Evolutionary conservation across 345 rosid species (phyloP).

Genomic region (Salix udensis): DNA sequence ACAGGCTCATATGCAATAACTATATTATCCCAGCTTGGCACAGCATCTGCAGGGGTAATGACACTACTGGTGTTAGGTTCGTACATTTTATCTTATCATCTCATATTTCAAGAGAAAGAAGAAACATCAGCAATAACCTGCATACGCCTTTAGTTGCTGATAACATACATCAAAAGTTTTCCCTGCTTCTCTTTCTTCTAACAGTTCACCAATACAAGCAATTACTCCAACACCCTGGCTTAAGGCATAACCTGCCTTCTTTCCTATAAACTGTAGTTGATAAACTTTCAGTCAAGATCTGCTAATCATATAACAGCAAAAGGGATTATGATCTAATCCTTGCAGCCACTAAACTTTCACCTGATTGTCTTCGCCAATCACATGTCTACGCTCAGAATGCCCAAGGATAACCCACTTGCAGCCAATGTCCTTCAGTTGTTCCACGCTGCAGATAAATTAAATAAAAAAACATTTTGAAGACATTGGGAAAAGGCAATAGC

Average conservation of each 20-base stretch:
- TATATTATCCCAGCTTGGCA: constrained; percentile 81
- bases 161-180: constrained; percentile 94
- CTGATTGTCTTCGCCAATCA: constrained; percentile 89
- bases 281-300: constrained; percentile 14
- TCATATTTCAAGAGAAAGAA: not conserved
- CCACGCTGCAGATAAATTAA: constrained; percentile 51
- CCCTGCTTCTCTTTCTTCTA: constrained; percentile 93
- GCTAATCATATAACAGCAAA: not conserved
- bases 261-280: constrained; percentile 73
- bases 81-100: not conserved
- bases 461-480: not conserved
- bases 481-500: not conserved
- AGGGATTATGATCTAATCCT: not conserved
- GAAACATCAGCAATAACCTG: constrained; percentile 41
- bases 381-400: constrained; percentile 92
- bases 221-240: constrained; percentile 84
- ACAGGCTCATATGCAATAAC: constrained; percentile 98
- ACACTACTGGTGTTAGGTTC: not conserved
- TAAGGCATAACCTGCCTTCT: constrained; percentile 93
- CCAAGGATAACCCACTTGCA: constrained; percentile 98
- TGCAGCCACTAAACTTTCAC: constrained; percentile 30
- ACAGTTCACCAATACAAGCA: constrained; percentile 87
- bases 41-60: constrained; percentile 52
- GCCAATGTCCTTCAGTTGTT: constrained; percentile 85
- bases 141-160: constrained; percentile 79